Evolutionary conservation across 805 yeast species (phyloP).

Genomic region (Nakazawaea laoshanensis): DNA sequence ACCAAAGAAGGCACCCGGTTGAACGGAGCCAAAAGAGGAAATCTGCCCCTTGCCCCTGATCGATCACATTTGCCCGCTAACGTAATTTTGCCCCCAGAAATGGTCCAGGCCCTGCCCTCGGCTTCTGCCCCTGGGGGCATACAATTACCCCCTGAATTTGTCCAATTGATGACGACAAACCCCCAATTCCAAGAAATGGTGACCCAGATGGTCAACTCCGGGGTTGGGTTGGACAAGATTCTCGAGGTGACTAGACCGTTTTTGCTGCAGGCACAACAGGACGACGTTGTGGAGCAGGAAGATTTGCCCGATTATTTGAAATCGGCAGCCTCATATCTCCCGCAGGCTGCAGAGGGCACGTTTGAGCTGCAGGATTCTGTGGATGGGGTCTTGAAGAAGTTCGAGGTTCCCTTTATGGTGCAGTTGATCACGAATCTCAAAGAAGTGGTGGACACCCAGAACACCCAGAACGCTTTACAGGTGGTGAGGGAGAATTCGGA

Average conservation of each 20-base stretch:
- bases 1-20: slow-evolving; percentile 52
- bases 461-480: slow-evolving; percentile 41
- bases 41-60: slow-evolving; percentile 33
- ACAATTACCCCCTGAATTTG: slow-evolving; percentile 12
- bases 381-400: slow-evolving; percentile 49
- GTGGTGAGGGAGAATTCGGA: slow-evolving; percentile 45
- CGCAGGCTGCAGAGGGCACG: slow-evolving; percentile 34
- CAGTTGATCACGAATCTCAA: slow-evolving; percentile 64
- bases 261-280: slow-evolving; percentile 8
- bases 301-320: slow-evolving; percentile 34
- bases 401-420: slow-evolving; percentile 65
- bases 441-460: slow-evolving; percentile 41
- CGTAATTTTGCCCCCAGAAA: slow-evolving; percentile 49
- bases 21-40: slow-evolving; percentile 20
- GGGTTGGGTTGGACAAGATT: slow-evolving; percentile 26
- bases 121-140: slow-evolving; percentile 1
- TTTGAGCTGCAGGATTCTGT: slow-evolving; percentile 49
- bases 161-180: slow-evolving; percentile 19
- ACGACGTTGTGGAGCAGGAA: neutral
- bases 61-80: slow-evolving; percentile 42
- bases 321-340: slow-evolving; percentile 49
- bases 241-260: slow-evolving; percentile 20
- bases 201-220: slow-evolving; percentile 25
- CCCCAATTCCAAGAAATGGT: slow-evolving; percentile 25
- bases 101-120: slow-evolving; percentile 14